phyloP scores from a whole-genome alignment of 495 filamentous ascomycete genomes.

The Podospora pseudocomata region DNA sequence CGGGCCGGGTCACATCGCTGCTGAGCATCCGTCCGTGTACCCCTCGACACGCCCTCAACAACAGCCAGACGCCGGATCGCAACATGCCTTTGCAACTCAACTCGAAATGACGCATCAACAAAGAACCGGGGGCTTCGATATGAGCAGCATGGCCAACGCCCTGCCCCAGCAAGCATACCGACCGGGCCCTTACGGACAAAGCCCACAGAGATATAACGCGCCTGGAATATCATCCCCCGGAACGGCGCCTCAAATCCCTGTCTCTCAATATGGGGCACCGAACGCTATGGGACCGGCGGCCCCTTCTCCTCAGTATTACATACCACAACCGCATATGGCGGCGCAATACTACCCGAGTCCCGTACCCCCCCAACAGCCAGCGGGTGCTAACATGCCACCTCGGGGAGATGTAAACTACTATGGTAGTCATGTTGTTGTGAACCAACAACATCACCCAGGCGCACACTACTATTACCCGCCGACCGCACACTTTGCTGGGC shows the following conservation, averaged over 20 bases:
- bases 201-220: slow-evolving; percentile 40
- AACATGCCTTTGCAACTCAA: slow-evolving; percentile 37
- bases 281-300: slow-evolving; percentile 17
- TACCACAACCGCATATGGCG: slow-evolving; percentile 37
- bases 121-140: slow-evolving; percentile 39
- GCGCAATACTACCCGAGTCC: slow-evolving; percentile 38
- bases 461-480: slow-evolving; percentile 42
- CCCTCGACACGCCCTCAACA: slow-evolving; percentile 25
- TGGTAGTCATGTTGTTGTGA: slow-evolving; percentile 34
- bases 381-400: slow-evolving; percentile 23
- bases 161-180: slow-evolving; percentile 40
- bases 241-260: slow-evolving; percentile 44
- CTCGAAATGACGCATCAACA: slow-evolving; percentile 38
- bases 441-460: slow-evolving; percentile 32
- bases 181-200: slow-evolving; percentile 30
- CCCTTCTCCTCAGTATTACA: slow-evolving; percentile 38
- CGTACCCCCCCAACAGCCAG: slow-evolving; percentile 32
- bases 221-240: slow-evolving; percentile 36
- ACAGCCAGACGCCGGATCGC: slow-evolving; percentile 27
- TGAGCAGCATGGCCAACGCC: slow-evolving; percentile 38
- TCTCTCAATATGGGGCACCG: slow-evolving; percentile 42
- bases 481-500: slow-evolving; percentile 31
- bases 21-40: slow-evolving; percentile 22
- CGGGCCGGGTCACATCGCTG: slow-evolving; percentile 18
- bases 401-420: slow-evolving; percentile 40